These are phyloP conservation scores for Candida palmyrensis DNA, from an alignment of 805 yeast species.

Conservation along the genomic window DNA sequence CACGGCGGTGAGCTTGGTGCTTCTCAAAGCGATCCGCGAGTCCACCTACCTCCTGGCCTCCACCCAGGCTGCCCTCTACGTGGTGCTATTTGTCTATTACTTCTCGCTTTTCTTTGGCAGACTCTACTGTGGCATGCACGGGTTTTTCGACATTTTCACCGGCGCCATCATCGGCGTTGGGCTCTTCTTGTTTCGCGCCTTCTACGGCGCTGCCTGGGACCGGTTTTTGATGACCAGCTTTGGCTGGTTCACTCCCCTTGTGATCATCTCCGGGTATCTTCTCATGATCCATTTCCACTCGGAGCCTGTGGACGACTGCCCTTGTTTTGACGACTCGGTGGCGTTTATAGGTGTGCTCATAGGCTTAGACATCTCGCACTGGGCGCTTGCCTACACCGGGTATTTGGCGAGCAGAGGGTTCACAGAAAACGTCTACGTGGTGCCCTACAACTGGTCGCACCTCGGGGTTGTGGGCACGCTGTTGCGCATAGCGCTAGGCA, in stretches of 20 bases:
- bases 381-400: slow-evolving; percentile 32
- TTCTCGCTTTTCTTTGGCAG: slow-evolving; percentile 71
- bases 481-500: slow-evolving; percentile 57
- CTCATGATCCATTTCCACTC: slow-evolving; percentile 64
- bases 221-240: slow-evolving; percentile 26
- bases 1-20: slow-evolving; percentile 64
- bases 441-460: slow-evolving; percentile 37
- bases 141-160: slow-evolving; percentile 65
- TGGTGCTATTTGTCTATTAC: slow-evolving; percentile 43
- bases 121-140: slow-evolving; percentile 97
- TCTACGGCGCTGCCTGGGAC: slow-evolving; percentile 43
- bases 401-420: slow-evolving; percentile 16
- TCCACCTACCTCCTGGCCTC: not conserved
- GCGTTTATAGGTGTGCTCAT: slow-evolving; percentile 85
- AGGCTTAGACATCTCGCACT: slow-evolving; percentile 67
- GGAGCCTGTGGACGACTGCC: slow-evolving; percentile 87
- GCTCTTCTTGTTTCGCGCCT: slow-evolving; percentile 45
- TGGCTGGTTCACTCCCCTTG: slow-evolving; percentile 24
- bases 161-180: slow-evolving; percentile 64
- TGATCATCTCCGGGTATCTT: slow-evolving; percentile 39
- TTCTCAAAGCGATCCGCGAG: slow-evolving; percentile 10
- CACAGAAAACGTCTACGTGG: slow-evolving; percentile 24
- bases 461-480: slow-evolving; percentile 39
- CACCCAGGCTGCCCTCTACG: slow-evolving; percentile 9
- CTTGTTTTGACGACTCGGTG: slow-evolving; percentile 92